Evolutionary conservation across 2,329 filamentous ascomycete species (phyloP).

Genomic region (Herpotrichia juniperi): DNA sequence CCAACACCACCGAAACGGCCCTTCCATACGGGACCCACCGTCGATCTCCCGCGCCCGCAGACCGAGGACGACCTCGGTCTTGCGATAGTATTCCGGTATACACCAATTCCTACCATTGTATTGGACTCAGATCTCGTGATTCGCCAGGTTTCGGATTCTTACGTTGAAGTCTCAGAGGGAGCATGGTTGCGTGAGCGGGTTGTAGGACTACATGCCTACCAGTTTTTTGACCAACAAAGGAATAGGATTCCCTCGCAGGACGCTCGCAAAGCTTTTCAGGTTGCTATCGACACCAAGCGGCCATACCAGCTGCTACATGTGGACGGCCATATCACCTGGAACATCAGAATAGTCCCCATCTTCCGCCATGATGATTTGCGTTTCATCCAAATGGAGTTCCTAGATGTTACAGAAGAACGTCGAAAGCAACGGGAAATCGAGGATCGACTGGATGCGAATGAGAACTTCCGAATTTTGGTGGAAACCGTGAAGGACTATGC

Average conservation of each 20-base stretch:
- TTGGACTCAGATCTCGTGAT: slow-evolving; percentile 60
- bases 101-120: slow-evolving; percentile 46
- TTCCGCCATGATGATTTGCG: slow-evolving; percentile 44
- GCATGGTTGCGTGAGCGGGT: slow-evolving; percentile 40
- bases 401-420: slow-evolving; percentile 44
- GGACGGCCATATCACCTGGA: slow-evolving; percentile 30
- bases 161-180: slow-evolving; percentile 39
- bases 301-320: slow-evolving; percentile 44
- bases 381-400: slow-evolving; percentile 51
- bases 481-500: slow-evolving; percentile 68
- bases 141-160: slow-evolving; percentile 52
- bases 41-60: slow-evolving; percentile 20
- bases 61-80: background rate
- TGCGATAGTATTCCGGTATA: slow-evolving; percentile 43
- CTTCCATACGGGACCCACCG: slow-evolving; percentile 11
- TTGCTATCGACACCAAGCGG: slow-evolving; percentile 43
- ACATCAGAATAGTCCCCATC: slow-evolving; percentile 52
- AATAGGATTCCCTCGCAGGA: slow-evolving; percentile 45
- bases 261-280: slow-evolving; percentile 44
- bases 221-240: slow-evolving; percentile 39
- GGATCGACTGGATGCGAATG: slow-evolving; percentile 53
- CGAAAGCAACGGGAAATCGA: slow-evolving; percentile 46
- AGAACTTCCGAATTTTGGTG: slow-evolving; percentile 66
- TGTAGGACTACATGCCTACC: slow-evolving; percentile 46
- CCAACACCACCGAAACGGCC: background rate